A percentile compares a stretch with the other conserved stretches of the same genome.
These are phyloP conservation scores for Coemansia sp. DNA, from an alignment of 371 early-diverging fungal species.

Conservation along the genomic window DNA sequence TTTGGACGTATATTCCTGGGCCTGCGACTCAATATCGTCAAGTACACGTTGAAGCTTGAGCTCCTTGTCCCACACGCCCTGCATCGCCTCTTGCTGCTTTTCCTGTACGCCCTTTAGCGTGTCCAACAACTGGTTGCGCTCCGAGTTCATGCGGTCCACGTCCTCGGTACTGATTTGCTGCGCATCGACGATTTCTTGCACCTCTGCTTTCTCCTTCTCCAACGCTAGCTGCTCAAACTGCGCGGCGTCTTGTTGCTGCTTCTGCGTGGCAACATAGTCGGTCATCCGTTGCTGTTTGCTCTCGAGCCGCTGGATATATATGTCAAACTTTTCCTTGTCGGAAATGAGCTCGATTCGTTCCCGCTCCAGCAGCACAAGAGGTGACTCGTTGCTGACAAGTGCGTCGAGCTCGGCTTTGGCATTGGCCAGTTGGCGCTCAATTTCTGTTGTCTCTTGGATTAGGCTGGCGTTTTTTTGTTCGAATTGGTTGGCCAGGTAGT, in stretches of 20 bases:
- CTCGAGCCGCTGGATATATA: slow-evolving; percentile 56
- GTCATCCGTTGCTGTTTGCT: slow-evolving; percentile 55
- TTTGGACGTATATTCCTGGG: slow-evolving; percentile 35
- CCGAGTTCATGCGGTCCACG: slow-evolving; percentile 76
- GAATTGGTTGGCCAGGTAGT: slow-evolving; percentile 56
- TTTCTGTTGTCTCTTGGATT: slow-evolving; percentile 53
- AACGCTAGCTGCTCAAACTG: slow-evolving; percentile 39
- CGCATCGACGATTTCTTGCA: slow-evolving; percentile 59
- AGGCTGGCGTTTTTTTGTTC: slow-evolving; percentile 55
- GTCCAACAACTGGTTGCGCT: slow-evolving; percentile 59
- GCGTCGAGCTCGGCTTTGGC: slow-evolving; percentile 54
- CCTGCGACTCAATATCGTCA: slow-evolving; percentile 37
- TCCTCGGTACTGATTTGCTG: slow-evolving; percentile 80
- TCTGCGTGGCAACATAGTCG: slow-evolving; percentile 43
- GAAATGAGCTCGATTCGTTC: slow-evolving; percentile 51
- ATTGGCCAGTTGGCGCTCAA: slow-evolving; percentile 51
- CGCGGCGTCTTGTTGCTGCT: slow-evolving; percentile 38
- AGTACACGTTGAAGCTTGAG: slow-evolving; percentile 46
- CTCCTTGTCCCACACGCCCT: slow-evolving; percentile 42
- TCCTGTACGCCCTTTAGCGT: slow-evolving; percentile 51
- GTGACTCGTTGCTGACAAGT: slow-evolving; percentile 54
- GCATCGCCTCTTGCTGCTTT: slow-evolving; percentile 28
- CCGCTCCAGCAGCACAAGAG: slow-evolving; percentile 57
- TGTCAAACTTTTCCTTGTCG: slow-evolving; percentile 56
- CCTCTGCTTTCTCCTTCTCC: slow-evolving; percentile 43